Conservation (phyloP, 371 early-diverging fungal species). For the Paramicrosporidium saccamoebae region DNA sequence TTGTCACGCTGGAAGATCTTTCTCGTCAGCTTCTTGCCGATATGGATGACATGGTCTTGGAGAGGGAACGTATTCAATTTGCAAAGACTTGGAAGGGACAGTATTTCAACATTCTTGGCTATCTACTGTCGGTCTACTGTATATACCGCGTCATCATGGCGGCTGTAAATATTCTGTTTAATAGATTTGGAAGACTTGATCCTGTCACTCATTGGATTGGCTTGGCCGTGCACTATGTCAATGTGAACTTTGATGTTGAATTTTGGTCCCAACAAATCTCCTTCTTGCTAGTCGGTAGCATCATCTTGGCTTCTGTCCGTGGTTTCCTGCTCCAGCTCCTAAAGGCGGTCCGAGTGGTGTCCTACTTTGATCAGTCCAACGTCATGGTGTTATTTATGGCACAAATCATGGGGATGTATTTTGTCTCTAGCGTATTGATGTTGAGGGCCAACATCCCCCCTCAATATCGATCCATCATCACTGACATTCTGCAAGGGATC, state of each 20-base stretch:
- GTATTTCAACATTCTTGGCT: slow-evolving; percentile 30
- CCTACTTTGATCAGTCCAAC: slow-evolving; percentile 18
- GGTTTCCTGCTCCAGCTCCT: slow-evolving; percentile 42
- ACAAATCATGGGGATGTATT: slow-evolving; percentile 71
- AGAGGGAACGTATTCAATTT: slow-evolving; percentile 12
- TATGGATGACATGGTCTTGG: slow-evolving; percentile 17
- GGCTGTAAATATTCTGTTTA: slow-evolving; percentile 31
- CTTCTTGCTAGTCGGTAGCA: slow-evolving; percentile 53
- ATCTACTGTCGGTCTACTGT: slow-evolving; percentile 53
- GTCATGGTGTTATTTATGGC: slow-evolving; percentile 37
- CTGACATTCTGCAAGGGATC: slow-evolving; percentile 22
- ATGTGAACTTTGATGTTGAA: slow-evolving; percentile 19
- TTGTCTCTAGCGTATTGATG: slow-evolving; percentile 51
- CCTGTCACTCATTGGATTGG: slow-evolving; percentile 47
- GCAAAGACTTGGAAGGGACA: slow-evolving; percentile 38
- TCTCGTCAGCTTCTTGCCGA: slow-evolving; percentile 16
- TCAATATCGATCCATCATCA: slow-evolving; percentile 40
- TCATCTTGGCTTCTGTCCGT: slow-evolving; percentile 51
- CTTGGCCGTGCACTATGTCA: slow-evolving; percentile 20
- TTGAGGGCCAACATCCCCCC: slow-evolving; percentile 52
- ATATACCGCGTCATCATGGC: slow-evolving; percentile 43
- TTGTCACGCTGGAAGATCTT: slow-evolving; percentile 20
- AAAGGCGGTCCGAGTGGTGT: slow-evolving; percentile 28
- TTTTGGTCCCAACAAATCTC: slow-evolving; percentile 70
- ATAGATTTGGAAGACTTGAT: slow-evolving; percentile 32